Percentiles rank a stretch among this genome's conserved stretches.
Evolutionary conservation across 2,329 filamentous ascomycete genomes (phyloP).

Genomic region (Ophiocordyceps polyrhachis-furcata): DNA sequence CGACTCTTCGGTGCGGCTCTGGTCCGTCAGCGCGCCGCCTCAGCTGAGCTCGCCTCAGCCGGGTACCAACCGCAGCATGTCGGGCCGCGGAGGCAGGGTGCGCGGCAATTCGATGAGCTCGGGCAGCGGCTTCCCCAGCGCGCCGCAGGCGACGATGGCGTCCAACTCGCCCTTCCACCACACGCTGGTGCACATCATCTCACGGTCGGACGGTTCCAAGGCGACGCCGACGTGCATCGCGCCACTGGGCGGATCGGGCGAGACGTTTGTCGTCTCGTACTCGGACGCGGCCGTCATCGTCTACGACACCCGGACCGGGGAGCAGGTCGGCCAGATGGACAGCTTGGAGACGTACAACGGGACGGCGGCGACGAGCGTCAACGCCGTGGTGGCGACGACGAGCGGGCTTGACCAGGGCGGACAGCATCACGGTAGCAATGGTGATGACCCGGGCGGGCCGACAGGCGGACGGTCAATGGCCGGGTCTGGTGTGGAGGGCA

Average conservation of each 20-base stretch:
- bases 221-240: slow-evolving; percentile 82
- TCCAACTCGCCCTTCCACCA: slow-evolving; percentile 75
- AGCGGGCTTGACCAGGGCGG: slow-evolving; percentile 53
- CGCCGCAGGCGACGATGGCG: slow-evolving; percentile 74
- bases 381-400: slow-evolving; percentile 76
- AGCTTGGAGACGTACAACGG: slow-evolving; percentile 88
- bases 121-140: slow-evolving; percentile 77
- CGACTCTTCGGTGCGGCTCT: slow-evolving; percentile 80
- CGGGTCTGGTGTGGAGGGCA: slow-evolving; percentile 70
- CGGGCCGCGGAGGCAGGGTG: slow-evolving; percentile 49
- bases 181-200: slow-evolving; percentile 74
- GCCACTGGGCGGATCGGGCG: slow-evolving; percentile 64
- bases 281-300: slow-evolving; percentile 78
- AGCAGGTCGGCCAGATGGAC: slow-evolving; percentile 83
- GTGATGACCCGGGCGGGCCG: slow-evolving; percentile 48
- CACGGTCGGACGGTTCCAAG: slow-evolving; percentile 42
- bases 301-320: slow-evolving; percentile 80
- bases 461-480: slow-evolving; percentile 50
- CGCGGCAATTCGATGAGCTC: slow-evolving; percentile 88
- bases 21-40: slow-evolving; percentile 84
- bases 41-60: slow-evolving; percentile 67
- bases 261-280: slow-evolving; percentile 86
- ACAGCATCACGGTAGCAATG: slow-evolving; percentile 35
- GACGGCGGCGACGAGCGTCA: slow-evolving; percentile 61
- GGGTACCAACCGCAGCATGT: slow-evolving; percentile 37